These are phyloP conservation scores for Scalesia atractyloides DNA, from an alignment of 129 eudicot genomes.

Conservation along the genomic window DNA sequence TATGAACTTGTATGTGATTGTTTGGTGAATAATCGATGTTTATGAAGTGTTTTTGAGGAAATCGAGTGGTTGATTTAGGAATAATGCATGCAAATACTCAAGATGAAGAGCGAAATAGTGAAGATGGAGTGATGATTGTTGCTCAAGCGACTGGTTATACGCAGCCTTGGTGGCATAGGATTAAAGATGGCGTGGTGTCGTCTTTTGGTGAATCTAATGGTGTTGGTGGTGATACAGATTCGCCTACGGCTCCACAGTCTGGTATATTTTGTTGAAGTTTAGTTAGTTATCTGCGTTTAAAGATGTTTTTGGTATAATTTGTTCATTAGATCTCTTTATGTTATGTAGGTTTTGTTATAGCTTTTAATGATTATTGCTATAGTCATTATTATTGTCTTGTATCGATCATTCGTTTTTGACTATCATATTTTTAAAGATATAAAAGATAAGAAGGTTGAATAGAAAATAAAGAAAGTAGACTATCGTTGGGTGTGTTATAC, in stretches of 20 bases:
- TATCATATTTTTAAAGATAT: not conserved
- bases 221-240: conserved; percentile 34
- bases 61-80: conserved; percentile 6
- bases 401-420: not conserved
- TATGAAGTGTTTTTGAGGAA: conserved; percentile 1
- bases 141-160: conserved; percentile 39
- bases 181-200: conserved; percentile 42
- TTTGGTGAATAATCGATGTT: not conserved
- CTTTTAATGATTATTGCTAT: conserved; percentile 9
- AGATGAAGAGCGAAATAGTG: conserved; percentile 35
- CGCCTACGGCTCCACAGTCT: conserved; percentile 30
- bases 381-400: not conserved
- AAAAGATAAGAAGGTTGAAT: not conserved
- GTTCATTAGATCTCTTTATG: conserved; percentile 1
- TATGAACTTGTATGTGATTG: not conserved
- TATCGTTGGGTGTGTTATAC: too few species aligned
- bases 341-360: not conserved
- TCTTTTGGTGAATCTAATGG: conserved; percentile 37
- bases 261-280: conserved; percentile 37
- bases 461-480: too few species aligned
- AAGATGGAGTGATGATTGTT: conserved; percentile 30
- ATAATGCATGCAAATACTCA: conserved; percentile 50
- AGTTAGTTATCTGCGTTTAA: not conserved
- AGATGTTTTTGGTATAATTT: not conserved
- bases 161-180: conserved; percentile 77